These are phyloP conservation scores for Multifurca ochricompacta DNA, from an alignment of 768 basidiomycete species.

Conservation along the genomic window DNA sequence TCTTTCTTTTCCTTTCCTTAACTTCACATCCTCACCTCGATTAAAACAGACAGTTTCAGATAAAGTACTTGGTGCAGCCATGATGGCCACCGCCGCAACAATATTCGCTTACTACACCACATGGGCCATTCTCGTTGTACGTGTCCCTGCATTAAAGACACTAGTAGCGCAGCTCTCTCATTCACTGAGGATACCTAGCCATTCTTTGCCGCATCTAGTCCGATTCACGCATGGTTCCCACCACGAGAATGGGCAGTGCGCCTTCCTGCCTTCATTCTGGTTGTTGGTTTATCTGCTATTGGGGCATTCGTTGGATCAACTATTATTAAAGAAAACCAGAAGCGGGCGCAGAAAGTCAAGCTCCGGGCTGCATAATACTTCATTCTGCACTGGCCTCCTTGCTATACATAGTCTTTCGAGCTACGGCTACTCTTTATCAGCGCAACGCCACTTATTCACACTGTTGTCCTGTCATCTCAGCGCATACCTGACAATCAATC, in stretches of 20 bases:
- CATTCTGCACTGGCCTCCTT: background rate
- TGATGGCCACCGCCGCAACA: conserved; percentile 69
- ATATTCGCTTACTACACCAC: conserved; percentile 87
- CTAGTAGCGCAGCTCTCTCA: conserved; percentile 3
- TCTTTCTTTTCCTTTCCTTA: too few species aligned
- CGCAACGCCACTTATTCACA: background rate
- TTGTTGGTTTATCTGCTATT: conserved; percentile 73
- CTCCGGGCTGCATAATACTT: conserved; percentile 45
- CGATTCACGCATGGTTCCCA: conserved; percentile 75
- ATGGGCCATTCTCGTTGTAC: conserved; percentile 84
- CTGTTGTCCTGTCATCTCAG: conserved; percentile 33
- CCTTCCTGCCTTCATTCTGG: conserved; percentile 74
- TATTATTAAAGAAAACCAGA: conserved; percentile 64
- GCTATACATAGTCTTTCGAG: background rate
- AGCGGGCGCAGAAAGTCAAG: conserved; percentile 55
- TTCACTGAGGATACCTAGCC: conserved; percentile 44
- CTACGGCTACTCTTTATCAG: background rate
- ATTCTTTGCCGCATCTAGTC: conserved; percentile 69
- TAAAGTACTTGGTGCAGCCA: conserved; percentile 67
- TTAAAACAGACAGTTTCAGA: conserved; percentile 61
- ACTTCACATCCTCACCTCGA: background rate
- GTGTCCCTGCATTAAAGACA: conserved; percentile 24
- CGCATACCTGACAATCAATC: conserved; percentile 41
- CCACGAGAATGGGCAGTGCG: conserved; percentile 89
- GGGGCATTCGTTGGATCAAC: conserved; percentile 76